These are phyloP conservation scores for Biscogniauxia sp. DNA, from an alignment of 2,329 filamentous ascomycete genomes.

Conservation along the genomic window DNA sequence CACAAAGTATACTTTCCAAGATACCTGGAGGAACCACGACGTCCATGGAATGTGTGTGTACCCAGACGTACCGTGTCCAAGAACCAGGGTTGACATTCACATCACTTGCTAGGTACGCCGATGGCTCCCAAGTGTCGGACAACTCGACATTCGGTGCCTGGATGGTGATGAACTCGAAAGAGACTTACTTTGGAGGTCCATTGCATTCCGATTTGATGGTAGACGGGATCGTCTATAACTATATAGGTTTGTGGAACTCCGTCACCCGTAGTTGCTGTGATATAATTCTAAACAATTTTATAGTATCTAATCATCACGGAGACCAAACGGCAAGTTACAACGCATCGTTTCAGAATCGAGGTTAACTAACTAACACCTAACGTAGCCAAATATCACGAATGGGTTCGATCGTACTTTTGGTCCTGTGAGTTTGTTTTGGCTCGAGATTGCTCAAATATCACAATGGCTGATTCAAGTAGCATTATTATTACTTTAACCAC, in stretches of 20 bases:
- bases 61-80: background rate
- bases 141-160: slow-evolving; percentile 57
- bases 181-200: slow-evolving; percentile 62
- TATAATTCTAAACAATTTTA: slow-evolving; percentile 14
- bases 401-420: slow-evolving; percentile 66
- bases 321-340: slow-evolving; percentile 43
- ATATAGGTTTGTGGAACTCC: slow-evolving; percentile 39
- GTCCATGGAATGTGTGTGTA: slow-evolving; percentile 48
- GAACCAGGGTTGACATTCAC: slow-evolving; percentile 6
- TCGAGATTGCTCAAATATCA: background rate
- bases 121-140: slow-evolving; percentile 48
- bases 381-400: slow-evolving; percentile 56
- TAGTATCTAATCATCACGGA: slow-evolving; percentile 61
- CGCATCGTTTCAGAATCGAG: background rate
- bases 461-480: slow-evolving; percentile 25
- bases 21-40: slow-evolving; percentile 56
- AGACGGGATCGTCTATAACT: slow-evolving; percentile 66
- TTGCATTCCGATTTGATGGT: slow-evolving; percentile 62
- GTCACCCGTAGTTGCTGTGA: background rate
- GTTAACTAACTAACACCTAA: slow-evolving; percentile 8
- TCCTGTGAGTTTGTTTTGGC: slow-evolving; percentile 28
- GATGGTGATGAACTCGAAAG: slow-evolving; percentile 63
- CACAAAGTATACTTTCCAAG: slow-evolving; percentile 64
- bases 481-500: slow-evolving; percentile 63
- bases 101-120: slow-evolving; percentile 37